phyloP scores from a whole-genome alignment of 2,329 filamentous ascomycete species.

The Aspergillus hortae region DNA sequence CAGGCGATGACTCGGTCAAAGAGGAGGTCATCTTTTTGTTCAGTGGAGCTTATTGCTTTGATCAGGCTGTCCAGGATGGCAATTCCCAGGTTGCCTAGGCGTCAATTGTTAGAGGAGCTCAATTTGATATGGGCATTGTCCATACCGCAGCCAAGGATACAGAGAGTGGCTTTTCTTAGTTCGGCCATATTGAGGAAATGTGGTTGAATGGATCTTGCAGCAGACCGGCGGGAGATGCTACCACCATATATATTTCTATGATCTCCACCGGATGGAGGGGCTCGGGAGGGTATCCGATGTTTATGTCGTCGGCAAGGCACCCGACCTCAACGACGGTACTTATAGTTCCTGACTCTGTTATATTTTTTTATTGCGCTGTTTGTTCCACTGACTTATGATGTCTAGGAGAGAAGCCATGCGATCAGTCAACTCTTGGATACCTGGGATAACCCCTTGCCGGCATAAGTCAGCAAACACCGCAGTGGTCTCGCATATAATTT shows the following conservation, averaged over 20 bases:
- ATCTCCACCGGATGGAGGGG: neutral
- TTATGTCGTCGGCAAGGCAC: neutral
- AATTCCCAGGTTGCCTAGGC: slow-evolving; percentile 37
- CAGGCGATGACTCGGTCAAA: slow-evolving; percentile 41
- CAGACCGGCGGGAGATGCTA: neutral
- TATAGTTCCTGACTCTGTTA: too few relatives aligned
- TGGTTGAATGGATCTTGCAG: neutral
- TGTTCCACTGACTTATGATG: too few relatives aligned
- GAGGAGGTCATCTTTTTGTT: slow-evolving; percentile 7
- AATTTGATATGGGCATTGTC: neutral
- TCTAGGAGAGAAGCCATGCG: too few relatives aligned
- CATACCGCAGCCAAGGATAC: slow-evolving; percentile 18
- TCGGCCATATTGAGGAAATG: neutral
- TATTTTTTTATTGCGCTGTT: too few relatives aligned
- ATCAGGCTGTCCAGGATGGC: slow-evolving; percentile 36
- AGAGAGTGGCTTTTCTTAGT: slow-evolving; percentile 7
- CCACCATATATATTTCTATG: neutral
- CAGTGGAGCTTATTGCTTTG: slow-evolving; percentile 9
- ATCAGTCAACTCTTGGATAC: too few relatives aligned
- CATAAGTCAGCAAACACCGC: too few relatives aligned
- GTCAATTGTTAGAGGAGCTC: neutral
- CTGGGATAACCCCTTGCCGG: too few relatives aligned
- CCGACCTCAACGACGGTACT: neutral
- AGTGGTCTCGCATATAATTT: too few relatives aligned
- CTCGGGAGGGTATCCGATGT: neutral